Base-by-base conservation (phyloP, 345 rosid species). In the Combretum micranthum region DNA sequence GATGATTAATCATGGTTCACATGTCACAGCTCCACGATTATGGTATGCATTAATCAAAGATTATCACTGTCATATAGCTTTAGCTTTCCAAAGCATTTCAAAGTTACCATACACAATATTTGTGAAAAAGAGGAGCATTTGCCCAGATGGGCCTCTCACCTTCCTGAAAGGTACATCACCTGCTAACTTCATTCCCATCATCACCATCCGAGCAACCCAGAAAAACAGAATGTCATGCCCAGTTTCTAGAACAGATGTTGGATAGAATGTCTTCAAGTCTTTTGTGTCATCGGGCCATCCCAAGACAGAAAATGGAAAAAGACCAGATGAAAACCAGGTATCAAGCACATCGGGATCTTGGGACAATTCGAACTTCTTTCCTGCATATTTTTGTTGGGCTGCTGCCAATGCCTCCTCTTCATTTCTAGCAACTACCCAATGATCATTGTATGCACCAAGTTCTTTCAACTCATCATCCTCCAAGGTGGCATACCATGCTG, bases 171-270 rank as follows among this genome's bases (percentile, higher is more conserved):
- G 97, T 55, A 89, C 90, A 52, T 89, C 94, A 52, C 95, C 92
- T 63, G 96, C 88, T 61, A 93, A 69, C 69, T 75, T 76, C 52
- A 85, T 85, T 61, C 99, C 92, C 68, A 83, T 57, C 97, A 89
- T 87, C 63, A 89, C 97, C 99, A 89, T 93, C 42, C 97, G 86
- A 65, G 96, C 99, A 74, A 93, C 97, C 97, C 99, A 93, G 58
- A 93, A 93, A 59, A 89, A 93, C 48, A 89, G 75, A 65, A 93
- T 93, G 70, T 89, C 99, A 61, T 93, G 99, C 46, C 97, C 97
- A 53, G 97, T 93, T 75, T 93, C 99, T 53, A 89, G 88, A 42
- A 93, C 79, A 20, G 96, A 87, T 44, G 97, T 89, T 17, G 99
- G 99, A 71, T 93, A 89, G 70, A 93, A 93, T 26, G 78, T 70